Base-by-base conservation (phyloP, 2,329 filamentous ascomycete species). In the Colletotrichum truncatum region DNA sequence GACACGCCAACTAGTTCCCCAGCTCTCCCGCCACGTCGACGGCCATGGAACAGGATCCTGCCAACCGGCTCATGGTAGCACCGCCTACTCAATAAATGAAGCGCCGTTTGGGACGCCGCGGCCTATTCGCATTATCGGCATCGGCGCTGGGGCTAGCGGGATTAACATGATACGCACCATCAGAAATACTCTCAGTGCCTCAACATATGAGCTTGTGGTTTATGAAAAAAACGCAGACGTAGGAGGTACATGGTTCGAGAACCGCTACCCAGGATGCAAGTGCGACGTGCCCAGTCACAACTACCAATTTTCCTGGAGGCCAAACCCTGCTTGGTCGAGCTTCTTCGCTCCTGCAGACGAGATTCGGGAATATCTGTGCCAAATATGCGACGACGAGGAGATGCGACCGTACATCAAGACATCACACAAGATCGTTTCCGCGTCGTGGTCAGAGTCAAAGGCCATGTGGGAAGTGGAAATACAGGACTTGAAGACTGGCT, bases 251-350 rank as follows among this genome's bases (percentile, higher is more conserved):
- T 89, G 86, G 86, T 80, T 81, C 67, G 86, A 88, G 71, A 88
- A 87, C 70, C 77, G 81, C 18, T 89, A 89, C 66, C 86, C 86
- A 0, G 86, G 86, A 10, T 87, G 85, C 68, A 78, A 78, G 56
- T 88, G 85, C 70, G 86, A 87, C 71, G 80, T 87, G 28, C 85
- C 85, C 9, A 84, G 81, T 70, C 87, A 89, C 75, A 88, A 85
- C 73, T 90, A 90, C 71, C 87, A 88, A 48, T 89, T 87, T 70
- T 85, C 85, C 3, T 89, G 85, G 83, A 81, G 84, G 58, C 85
- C 84, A 3, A 90, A 89, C 71, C 82, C 82, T 6, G 80, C 82
- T 38, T 91, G 88, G 87, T 81, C 82, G 16, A 82, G 83, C 59
- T 87, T 89, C 71, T 89, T 86, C 70, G 80, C 85, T 0, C 76